Evolutionary conservation across 768 basidiomycete species (phyloP).

Genomic region (Nidularia sp.): DNA sequence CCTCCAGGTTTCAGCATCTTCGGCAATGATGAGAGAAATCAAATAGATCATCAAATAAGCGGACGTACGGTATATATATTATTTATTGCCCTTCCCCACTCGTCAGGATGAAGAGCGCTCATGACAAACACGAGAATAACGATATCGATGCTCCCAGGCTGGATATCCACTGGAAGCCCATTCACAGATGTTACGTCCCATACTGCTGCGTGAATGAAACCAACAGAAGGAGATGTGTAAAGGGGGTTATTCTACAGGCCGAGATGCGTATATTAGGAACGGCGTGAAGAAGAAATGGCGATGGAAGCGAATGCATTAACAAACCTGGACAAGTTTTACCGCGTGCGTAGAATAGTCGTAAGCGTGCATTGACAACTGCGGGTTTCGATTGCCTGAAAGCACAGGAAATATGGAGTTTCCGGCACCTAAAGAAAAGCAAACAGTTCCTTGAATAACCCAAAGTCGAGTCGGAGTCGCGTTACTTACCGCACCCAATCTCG

Average conservation of each 20-base stretch:
- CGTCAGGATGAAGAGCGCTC: constrained; percentile 87
- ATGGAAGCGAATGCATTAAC: constrained; percentile 7
- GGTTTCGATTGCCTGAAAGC: constrained; percentile 78
- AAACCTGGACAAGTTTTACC: constrained; percentile 83
- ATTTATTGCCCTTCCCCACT: constrained; percentile 80
- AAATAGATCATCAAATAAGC: background rate
- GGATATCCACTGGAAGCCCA: constrained; percentile 58
- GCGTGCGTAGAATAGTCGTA: constrained; percentile 92
- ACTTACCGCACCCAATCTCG: constrained; percentile 88
- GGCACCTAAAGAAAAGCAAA: constrained; percentile 50
- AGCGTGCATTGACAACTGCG: constrained; percentile 66
- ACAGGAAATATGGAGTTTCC: constrained; percentile 96
- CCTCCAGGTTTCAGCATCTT: constrained; percentile 93
- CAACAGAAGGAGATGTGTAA: constrained; percentile 63
- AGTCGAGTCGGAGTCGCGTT: background rate
- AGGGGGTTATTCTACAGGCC: constrained; percentile 59
- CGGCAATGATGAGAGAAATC: background rate
- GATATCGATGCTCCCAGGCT: constrained; percentile 75
- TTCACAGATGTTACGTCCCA: constrained; percentile 82
- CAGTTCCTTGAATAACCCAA: background rate
- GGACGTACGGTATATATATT: constrained; percentile 70
- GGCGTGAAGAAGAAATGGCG: background rate
- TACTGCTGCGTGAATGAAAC: constrained; percentile 72
- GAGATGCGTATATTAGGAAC: background rate
- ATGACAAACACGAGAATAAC: constrained; percentile 92